Conservation (phyloP, 2,329 filamentous ascomycete species). For the Chaetothyriales sp. region DNA sequence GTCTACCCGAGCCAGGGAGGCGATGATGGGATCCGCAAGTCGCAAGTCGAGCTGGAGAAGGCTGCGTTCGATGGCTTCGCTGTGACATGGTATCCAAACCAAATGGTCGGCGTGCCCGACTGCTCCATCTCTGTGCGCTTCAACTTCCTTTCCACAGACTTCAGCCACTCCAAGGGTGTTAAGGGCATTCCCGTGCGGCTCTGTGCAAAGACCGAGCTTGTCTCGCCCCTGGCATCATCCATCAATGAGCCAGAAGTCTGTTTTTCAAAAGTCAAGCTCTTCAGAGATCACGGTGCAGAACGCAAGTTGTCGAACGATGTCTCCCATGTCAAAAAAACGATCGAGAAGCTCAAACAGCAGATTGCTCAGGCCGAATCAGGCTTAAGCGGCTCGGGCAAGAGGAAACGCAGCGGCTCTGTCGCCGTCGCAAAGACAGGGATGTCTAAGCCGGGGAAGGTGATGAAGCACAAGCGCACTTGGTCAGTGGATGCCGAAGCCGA, state of each 20-base stretch:
- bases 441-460: slow-evolving; percentile 60
- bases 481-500: slow-evolving; percentile 64
- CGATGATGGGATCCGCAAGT: slow-evolving; percentile 40
- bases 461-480: slow-evolving; percentile 88
- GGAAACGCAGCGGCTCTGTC: slow-evolving; percentile 42
- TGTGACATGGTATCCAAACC: slow-evolving; percentile 67
- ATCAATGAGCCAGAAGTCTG: slow-evolving; percentile 51
- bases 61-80: slow-evolving; percentile 90
- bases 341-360: slow-evolving; percentile 90
- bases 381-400: slow-evolving; percentile 44
- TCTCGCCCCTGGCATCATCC: slow-evolving; percentile 35
- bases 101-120: slow-evolving; percentile 47
- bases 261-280: slow-evolving; percentile 94
- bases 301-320: slow-evolving; percentile 90
- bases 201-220: slow-evolving; percentile 71
- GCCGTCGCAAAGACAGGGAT: slow-evolving; percentile 24
- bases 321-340: slow-evolving; percentile 87
- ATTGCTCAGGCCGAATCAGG: slow-evolving; percentile 58
- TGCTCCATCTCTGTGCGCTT: slow-evolving; percentile 84
- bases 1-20: slow-evolving; percentile 50
- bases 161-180: slow-evolving; percentile 95
- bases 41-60: slow-evolving; percentile 54
- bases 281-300: slow-evolving; percentile 89
- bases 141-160: slow-evolving; percentile 97
- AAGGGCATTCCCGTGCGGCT: slow-evolving; percentile 91